Base-by-base conservation (phyloP, 1,284 basidiomycete species). In the Trametes pubescens region DNA sequence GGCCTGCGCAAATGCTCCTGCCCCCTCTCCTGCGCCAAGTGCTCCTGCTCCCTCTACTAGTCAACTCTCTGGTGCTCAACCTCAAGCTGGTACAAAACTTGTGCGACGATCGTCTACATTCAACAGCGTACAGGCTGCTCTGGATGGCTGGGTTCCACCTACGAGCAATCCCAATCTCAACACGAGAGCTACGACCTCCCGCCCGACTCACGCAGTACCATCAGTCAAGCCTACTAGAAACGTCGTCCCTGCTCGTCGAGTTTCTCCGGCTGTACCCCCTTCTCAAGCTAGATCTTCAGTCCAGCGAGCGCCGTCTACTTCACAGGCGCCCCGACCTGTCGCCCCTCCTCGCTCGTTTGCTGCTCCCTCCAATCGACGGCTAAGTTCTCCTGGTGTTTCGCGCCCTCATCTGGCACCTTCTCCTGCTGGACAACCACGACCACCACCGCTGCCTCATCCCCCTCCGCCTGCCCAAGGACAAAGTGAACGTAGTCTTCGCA, bases 401-500 rank as follows among this genome's bases (percentile, higher is more conserved):
- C 52, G 56, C 32, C 64, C 40, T 5, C 37, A 43, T 11, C 46
- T 21, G 8, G 55, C 29, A 1, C 34, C 44, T 5, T 47, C 63
- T 18, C 55, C 56, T 2, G 29, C 38, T 34, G 37, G 47, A 22
- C 60, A 62, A 1, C 40, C 38, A 3, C 29, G 52, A n/a, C 52
- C 46, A 7, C 52, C 21, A 13, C 57, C 57, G 10, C 40, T 3
- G 40, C 26, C 43, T 6, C 65, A 59, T 7, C 54, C 62, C 14
- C 48, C 57, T 52, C 66, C 34, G 14, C 58, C 26, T 16, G 40
- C 61, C 2, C 62, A 65, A 44, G 65, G 57, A 8, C 62, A 59
- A 21, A 58, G 34, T n/a, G 64, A 65, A 11, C 62, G 66, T n/a
- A 66, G 59, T 37, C 59, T 67, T 22, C 49, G 43, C 14, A 40